Conservation (phyloP, 2,329 filamentous ascomycete genomes). For the Clonostachys sp. region DNA sequence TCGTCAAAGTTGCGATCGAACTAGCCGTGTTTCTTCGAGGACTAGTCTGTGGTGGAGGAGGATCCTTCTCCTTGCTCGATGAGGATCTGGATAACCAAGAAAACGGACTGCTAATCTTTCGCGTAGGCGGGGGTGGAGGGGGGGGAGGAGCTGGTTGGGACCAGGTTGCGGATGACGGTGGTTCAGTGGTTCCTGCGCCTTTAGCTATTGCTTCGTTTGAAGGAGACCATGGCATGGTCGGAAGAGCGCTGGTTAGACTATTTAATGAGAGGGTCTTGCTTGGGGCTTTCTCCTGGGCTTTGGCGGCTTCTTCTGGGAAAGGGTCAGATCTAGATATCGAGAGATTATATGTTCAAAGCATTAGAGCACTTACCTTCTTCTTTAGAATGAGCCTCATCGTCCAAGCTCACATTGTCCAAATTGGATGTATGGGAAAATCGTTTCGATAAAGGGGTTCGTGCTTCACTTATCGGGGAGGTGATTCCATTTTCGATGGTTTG, state of each 20-base stretch:
- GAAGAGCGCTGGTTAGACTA: constrained; percentile 68
- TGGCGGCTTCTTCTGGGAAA: constrained; percentile 21
- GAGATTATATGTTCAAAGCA: not conserved
- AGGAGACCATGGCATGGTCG: constrained; percentile 69
- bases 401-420: constrained; percentile 62
- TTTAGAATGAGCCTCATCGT: constrained; percentile 44
- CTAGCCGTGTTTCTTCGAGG: constrained; percentile 69
- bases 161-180: constrained; percentile 18
- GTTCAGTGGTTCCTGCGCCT: constrained; percentile 27
- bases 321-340: not conserved
- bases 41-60: constrained; percentile 44
- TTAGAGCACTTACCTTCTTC: constrained; percentile 19
- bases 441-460: constrained; percentile 27
- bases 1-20: constrained; percentile 72
- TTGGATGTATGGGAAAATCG: constrained; percentile 41
- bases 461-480: not conserved
- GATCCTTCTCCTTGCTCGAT: constrained; percentile 50
- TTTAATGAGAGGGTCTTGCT: constrained; percentile 59
- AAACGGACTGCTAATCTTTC: constrained; percentile 86
- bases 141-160: constrained; percentile 22
- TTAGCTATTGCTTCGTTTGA: constrained; percentile 45
- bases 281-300: constrained; percentile 26
- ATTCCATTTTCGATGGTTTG: not conserved
- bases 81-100: constrained; percentile 74
- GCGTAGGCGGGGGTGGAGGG: constrained; percentile 31